phyloP scores from a whole-genome alignment of 768 basidiomycete species.

The Kwoniella bestiolae region DNA sequence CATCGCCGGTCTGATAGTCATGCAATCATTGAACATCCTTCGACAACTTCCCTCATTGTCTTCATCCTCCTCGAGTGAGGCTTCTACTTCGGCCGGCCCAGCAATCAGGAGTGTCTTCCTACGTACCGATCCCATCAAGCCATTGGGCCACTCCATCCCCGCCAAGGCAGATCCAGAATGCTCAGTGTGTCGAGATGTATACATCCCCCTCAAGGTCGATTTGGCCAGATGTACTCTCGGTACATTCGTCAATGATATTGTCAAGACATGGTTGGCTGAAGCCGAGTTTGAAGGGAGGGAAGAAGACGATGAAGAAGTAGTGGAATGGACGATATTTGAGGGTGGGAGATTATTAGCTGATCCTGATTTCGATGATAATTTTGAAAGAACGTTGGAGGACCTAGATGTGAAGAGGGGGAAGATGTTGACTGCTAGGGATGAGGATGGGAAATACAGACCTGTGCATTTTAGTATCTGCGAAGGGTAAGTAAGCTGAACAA shows the following conservation, averaged over 20 bases:
- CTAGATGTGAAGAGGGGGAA: slow-evolving; percentile 79
- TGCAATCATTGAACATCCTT: slow-evolving; percentile 84
- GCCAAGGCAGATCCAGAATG: slow-evolving; percentile 76
- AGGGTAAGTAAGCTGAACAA: slow-evolving; percentile 57
- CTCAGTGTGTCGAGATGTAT: slow-evolving; percentile 84
- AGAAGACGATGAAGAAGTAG: slow-evolving; percentile 59
- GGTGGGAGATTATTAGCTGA: slow-evolving; percentile 85
- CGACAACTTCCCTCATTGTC: slow-evolving; percentile 54
- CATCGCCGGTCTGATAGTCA: slow-evolving; percentile 89
- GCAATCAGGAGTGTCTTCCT: slow-evolving; percentile 65
- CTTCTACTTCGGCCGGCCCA: slow-evolving; percentile 3
- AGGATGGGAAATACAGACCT: slow-evolving; percentile 75
- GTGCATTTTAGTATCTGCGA: slow-evolving; percentile 71
- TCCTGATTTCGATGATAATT: slow-evolving; percentile 91
- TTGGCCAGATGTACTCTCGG: slow-evolving; percentile 70
- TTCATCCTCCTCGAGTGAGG: slow-evolving; percentile 3
- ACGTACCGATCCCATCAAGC: slow-evolving; percentile 76
- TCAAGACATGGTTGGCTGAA: slow-evolving; percentile 60
- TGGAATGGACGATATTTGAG: slow-evolving; percentile 72
- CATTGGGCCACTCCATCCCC: slow-evolving; percentile 71
- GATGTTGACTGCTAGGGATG: slow-evolving; percentile 86
- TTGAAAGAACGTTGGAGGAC: slow-evolving; percentile 76
- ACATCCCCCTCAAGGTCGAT: slow-evolving; percentile 75
- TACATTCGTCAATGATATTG: slow-evolving; percentile 70
- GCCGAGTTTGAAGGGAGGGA: slow-evolving; percentile 43